These are phyloP conservation scores for Aleurites moluccanus DNA, from an alignment of 441 rosid genomes.

Conservation along the genomic window DNA sequence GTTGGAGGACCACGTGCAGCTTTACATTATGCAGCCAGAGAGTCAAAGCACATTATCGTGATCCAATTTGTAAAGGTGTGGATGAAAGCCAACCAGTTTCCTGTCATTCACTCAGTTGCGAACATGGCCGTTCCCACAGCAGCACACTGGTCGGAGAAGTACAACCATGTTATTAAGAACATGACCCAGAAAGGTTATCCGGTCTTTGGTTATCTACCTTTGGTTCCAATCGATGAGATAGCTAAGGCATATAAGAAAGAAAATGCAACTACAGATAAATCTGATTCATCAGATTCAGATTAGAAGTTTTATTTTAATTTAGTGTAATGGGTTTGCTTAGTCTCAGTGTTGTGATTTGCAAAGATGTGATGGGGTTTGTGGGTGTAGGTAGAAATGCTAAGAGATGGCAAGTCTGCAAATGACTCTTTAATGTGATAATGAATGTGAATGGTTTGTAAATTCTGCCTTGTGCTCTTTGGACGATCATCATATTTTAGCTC, in stretches of 20 bases:
- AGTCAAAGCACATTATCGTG: slow-evolving; percentile 52
- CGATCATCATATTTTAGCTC: too few species aligned
- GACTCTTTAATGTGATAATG: neutral
- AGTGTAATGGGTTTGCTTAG: neutral
- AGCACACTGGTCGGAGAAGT: slow-evolving; percentile 48
- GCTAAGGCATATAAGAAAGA: slow-evolving; percentile 46
- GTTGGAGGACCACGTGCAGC: slow-evolving; percentile 66
- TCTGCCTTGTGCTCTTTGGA: neutral
- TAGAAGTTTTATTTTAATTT: neutral
- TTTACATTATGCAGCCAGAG: slow-evolving; percentile 42
- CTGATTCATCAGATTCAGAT: slow-evolving; percentile 46
- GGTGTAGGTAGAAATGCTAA: slow-evolving; percentile 6
- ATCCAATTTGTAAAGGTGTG: slow-evolving; percentile 54
- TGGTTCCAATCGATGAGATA: slow-evolving; percentile 70
- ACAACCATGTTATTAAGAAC: slow-evolving; percentile 46
- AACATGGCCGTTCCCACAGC: slow-evolving; percentile 56
- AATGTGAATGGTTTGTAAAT: slow-evolving; percentile 15
- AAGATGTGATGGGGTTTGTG: neutral
- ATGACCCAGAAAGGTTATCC: slow-evolving; percentile 58
- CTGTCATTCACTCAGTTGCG: slow-evolving; percentile 49
- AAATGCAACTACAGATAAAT: slow-evolving; percentile 20
- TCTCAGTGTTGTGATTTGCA: slow-evolving; percentile 5
- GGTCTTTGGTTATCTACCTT: slow-evolving; percentile 51
- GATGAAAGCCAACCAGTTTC: slow-evolving; percentile 48
- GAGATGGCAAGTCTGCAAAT: slow-evolving; percentile 11